phyloP scores from a whole-genome alignment of 2,329 filamentous ascomycete species.

The Botrytis tulipae region DNA sequence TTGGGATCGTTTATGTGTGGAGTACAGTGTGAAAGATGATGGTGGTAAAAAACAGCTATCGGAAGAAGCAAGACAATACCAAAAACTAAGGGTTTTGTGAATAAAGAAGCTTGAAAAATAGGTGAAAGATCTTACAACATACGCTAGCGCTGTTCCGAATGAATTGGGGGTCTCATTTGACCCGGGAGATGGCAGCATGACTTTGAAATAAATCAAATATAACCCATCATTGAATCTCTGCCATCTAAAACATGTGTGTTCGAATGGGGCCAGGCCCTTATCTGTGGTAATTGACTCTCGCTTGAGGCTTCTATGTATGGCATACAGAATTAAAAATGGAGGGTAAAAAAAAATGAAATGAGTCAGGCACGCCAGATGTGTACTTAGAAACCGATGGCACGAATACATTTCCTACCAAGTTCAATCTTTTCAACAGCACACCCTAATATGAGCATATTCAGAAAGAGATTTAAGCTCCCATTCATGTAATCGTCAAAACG shows the following conservation, averaged over 20 bases:
- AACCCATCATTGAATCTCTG: neutral
- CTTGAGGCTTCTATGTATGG: neutral
- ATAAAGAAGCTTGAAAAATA: neutral
- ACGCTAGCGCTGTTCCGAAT: neutral
- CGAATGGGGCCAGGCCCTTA: neutral
- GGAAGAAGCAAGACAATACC: neutral
- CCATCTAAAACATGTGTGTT: neutral
- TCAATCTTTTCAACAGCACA: neutral
- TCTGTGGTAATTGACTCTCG: neutral
- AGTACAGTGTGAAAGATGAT: neutral
- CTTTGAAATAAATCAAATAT: neutral
- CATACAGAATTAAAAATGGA: neutral
- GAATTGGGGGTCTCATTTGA: neutral
- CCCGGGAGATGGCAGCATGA: neutral
- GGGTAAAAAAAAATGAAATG: neutral
- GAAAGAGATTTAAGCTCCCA: too few relatives aligned
- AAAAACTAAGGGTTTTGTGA: too few relatives aligned
- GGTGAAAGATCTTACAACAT: neutral
- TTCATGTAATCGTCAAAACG: too few relatives aligned
- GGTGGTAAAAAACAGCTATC: neutral
- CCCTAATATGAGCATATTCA: neutral
- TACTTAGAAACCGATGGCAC: neutral
- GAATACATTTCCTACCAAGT: neutral
- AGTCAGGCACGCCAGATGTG: neutral
- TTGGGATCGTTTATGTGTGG: neutral